These are phyloP conservation scores for Globisporangium middletonii DNA, from an alignment of 352 stramenopile genomes.

Conservation along the genomic window DNA sequence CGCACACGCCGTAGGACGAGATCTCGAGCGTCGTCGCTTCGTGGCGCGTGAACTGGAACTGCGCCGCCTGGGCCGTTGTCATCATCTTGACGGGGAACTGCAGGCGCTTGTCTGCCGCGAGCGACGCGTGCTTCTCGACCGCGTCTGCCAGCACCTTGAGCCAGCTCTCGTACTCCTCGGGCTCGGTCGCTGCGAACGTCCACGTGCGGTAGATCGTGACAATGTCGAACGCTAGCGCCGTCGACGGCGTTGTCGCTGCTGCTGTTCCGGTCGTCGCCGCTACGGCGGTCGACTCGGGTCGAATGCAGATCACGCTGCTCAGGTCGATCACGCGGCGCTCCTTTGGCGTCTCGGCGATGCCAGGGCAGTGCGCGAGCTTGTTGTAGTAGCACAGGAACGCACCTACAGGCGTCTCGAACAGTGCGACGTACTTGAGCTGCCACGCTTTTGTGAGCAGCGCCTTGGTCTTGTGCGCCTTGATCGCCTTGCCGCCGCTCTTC, in stretches of 20 bases:
- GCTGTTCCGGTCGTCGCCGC: slow-evolving; percentile 10
- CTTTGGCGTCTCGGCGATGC: slow-evolving; percentile 39
- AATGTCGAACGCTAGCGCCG: slow-evolving; percentile 51
- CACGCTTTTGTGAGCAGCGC: slow-evolving; percentile 55
- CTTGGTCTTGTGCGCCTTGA: slow-evolving; percentile 12
- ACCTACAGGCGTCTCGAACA: slow-evolving; percentile 60
- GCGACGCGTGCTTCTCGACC: slow-evolving; percentile 51
- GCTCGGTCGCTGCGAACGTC: slow-evolving; percentile 50
- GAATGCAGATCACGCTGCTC: slow-evolving; percentile 57
- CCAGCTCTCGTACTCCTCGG: slow-evolving; percentile 52
- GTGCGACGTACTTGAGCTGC: slow-evolving; percentile 41
- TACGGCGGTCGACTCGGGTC: slow-evolving; percentile 29
- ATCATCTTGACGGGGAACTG: slow-evolving; percentile 45
- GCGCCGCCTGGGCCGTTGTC: slow-evolving; percentile 24
- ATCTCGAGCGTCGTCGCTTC: slow-evolving; percentile 50
- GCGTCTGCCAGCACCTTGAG: slow-evolving; percentile 42
- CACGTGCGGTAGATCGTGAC: slow-evolving; percentile 71
- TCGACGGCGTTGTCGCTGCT: slow-evolving; percentile 7
- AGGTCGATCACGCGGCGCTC: slow-evolving; percentile 64
- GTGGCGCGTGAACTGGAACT: slow-evolving; percentile 23
- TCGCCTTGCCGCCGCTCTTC: slow-evolving; percentile 15
- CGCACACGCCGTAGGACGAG: slow-evolving; percentile 47
- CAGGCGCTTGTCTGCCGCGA: slow-evolving; percentile 39
- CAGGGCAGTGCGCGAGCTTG: slow-evolving; percentile 54
- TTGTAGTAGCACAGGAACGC: slow-evolving; percentile 74